Percentiles rank a stretch among this genome's conserved stretches.
phyloP scores from a whole-genome alignment of 495 filamentous ascomycete species.

The Aspergillus sclerotiicarbonarius region DNA sequence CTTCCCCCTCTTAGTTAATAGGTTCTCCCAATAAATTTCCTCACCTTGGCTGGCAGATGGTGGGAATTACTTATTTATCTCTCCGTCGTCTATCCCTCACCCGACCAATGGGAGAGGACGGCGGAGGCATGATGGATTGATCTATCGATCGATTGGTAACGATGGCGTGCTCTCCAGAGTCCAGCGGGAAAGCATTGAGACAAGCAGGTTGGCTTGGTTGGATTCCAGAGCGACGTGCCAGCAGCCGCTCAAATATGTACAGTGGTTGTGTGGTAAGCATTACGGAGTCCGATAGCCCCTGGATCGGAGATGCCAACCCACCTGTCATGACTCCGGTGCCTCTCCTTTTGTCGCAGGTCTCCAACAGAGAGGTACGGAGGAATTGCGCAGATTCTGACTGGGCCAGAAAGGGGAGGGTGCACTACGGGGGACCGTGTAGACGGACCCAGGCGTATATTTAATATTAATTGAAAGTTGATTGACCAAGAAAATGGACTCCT shows the following conservation, averaged over 20 bases:
- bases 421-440: background rate
- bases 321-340: background rate
- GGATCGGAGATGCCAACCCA: background rate
- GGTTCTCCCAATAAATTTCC: background rate
- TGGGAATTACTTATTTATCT: background rate
- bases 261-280: background rate
- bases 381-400: background rate
- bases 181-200: background rate
- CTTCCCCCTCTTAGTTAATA: background rate
- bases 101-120: background rate
- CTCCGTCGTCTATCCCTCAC: background rate
- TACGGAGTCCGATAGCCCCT: background rate
- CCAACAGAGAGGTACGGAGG: background rate
- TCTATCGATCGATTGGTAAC: background rate
- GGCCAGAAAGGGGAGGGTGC: background rate
- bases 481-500: background rate
- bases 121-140: conserved; percentile 1
- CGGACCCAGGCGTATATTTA: background rate
- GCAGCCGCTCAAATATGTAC: background rate
- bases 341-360: background rate
- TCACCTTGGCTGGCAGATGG: background rate
- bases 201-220: background rate
- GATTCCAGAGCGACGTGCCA: conserved; percentile 1
- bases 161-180: background rate
- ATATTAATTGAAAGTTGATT: background rate